Percentiles rank a stretch among this genome's conserved stretches.
Conservation (phyloP, 331 rosid genomes). For the Phaseolus coccineus region DNA sequence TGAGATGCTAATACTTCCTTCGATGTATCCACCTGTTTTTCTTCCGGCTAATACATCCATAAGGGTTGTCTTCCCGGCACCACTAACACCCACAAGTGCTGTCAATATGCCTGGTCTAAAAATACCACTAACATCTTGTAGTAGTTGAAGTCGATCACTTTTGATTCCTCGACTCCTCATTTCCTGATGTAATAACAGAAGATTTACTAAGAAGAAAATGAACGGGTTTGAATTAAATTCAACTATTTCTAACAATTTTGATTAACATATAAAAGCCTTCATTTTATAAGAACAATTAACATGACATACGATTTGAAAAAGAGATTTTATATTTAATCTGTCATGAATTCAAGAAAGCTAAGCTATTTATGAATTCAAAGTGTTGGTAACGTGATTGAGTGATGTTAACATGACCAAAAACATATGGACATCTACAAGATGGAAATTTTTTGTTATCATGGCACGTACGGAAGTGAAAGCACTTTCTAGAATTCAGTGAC, state of each 20-base stretch:
- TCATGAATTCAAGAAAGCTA: background rate
- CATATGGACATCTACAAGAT: background rate
- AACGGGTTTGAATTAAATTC: background rate
- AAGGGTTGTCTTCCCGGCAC: conserved; percentile 68
- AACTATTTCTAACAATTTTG: background rate
- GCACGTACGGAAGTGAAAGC: background rate
- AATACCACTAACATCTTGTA: conserved; percentile 61
- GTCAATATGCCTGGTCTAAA: conserved; percentile 66
- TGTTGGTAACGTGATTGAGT: background rate
- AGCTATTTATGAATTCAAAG: background rate
- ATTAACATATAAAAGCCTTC: background rate
- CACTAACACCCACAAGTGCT: conserved; percentile 67
- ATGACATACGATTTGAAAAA: background rate
- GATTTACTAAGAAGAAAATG: background rate
- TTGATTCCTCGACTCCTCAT: conserved; percentile 52
- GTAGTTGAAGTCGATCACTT: conserved; percentile 54
- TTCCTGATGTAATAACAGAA: conserved; percentile 46
- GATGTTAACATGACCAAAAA: background rate
- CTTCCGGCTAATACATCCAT: conserved; percentile 75
- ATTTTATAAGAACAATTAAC: background rate
- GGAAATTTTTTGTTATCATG: background rate
- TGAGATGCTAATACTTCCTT: conserved; percentile 62
- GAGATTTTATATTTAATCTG: background rate
- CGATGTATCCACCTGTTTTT: conserved; percentile 60
- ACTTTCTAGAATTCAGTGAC: conserved; percentile 7